Evolutionary conservation across 257 asterid genomes (phyloP).

Genomic region (Mitragyna speciosa): DNA sequence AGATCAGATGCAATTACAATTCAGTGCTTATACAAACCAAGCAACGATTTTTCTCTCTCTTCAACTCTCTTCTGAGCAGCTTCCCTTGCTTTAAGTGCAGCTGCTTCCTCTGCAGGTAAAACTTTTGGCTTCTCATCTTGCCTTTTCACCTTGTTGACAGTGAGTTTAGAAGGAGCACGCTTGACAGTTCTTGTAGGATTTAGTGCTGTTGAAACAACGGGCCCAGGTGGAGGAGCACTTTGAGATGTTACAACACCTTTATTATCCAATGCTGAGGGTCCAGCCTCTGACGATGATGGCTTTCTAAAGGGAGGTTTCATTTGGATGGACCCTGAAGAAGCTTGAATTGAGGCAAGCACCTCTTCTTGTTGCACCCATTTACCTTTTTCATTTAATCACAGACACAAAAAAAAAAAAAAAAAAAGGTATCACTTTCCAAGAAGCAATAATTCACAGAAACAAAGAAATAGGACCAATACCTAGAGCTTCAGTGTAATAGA

Average conservation of each 20-base stretch:
- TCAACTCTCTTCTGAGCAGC: conserved; percentile 92
- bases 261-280: conserved; percentile 32
- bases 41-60: conserved; percentile 76
- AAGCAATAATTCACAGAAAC: conserved; percentile 3
- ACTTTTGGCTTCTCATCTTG: conserved; percentile 68
- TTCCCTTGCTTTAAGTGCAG: conserved; percentile 88
- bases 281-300: conserved; percentile 36
- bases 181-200: conserved; percentile 67
- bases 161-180: conserved; percentile 71
- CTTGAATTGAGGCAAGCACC: conserved; percentile 62
- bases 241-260: conserved; percentile 44
- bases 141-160: conserved; percentile 71
- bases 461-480: conserved; percentile 44
- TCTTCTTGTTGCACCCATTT: conserved; percentile 90
- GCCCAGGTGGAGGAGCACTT: conserved; percentile 78
- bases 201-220: conserved; percentile 57
- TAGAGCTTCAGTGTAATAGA: conserved; percentile 82
- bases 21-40: conserved; percentile 42
- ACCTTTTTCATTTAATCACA: conserved; percentile 43
- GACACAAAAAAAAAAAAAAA: conserved; percentile 2
- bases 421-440: not conserved
- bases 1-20: conserved; percentile 22
- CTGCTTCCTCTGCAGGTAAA: conserved; percentile 75
- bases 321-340: conserved; percentile 44
- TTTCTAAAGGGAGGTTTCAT: conserved; percentile 50